Evolutionary conservation across 148 eudicot genomes (phyloP).

Genomic region (Agrostemma githago): DNA sequence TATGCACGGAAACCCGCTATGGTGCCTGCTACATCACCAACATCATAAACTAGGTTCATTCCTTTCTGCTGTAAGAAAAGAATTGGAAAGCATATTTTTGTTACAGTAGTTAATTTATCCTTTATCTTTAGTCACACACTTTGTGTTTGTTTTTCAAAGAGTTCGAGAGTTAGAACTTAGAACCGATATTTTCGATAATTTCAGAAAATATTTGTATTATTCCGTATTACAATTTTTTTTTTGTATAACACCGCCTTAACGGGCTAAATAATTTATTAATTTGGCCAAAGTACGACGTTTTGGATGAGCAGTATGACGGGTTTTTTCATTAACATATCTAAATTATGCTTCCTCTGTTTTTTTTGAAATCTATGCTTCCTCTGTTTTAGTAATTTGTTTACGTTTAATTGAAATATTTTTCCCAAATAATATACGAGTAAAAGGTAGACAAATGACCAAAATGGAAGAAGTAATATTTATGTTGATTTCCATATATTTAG

Average conservation of each 20-base stretch:
- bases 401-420: no score
- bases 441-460: no score
- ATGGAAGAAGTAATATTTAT: no score
- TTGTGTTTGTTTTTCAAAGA: conserved; percentile 4
- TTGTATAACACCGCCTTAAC: not conserved
- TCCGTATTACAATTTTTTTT: not conserved
- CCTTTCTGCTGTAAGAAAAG: not conserved
- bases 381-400: no score
- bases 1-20: conserved; percentile 53
- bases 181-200: not conserved
- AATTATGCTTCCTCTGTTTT: no score
- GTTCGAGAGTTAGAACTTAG: not conserved
- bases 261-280: not conserved
- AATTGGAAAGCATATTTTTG: not conserved
- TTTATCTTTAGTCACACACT: not conserved
- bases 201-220: not conserved
- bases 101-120: conserved; percentile 8
- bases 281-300: not conserved
- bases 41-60: conserved; percentile 21
- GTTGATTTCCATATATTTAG: no score
- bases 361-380: no score
- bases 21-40: conserved; percentile 29
- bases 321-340: no score
- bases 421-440: no score
- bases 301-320: not conserved